These are phyloP conservation scores for Podospora pseudopauciseta DNA, from an alignment of 495 filamentous ascomycete species.

Conservation along the genomic window DNA sequence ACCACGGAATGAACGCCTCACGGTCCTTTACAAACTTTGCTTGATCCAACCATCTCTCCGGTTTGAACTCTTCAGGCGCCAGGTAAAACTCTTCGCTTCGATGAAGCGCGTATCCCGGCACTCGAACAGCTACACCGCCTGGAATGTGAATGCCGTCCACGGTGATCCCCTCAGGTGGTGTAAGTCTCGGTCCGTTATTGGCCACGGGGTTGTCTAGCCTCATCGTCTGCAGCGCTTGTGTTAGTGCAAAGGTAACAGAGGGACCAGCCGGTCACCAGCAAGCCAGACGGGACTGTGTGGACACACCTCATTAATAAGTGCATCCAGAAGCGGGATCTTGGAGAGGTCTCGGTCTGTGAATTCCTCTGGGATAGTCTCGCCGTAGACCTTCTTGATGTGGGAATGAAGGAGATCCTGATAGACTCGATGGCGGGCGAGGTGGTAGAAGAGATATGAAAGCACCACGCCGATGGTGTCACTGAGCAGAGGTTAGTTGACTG, in stretches of 20 bases:
- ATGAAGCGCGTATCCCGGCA: conserved; percentile 44
- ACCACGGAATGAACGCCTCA: conserved; percentile 52
- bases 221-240: conserved; percentile 31
- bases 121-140: conserved; percentile 37
- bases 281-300: too few relatives aligned
- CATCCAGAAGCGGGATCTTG: conserved; percentile 37
- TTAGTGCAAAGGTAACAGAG: too few relatives aligned
- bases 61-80: conserved; percentile 28
- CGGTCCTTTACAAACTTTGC: conserved; percentile 44
- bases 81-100: background rate
- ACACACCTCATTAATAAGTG: conserved; percentile 47
- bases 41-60: conserved; percentile 50
- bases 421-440: conserved; percentile 12
- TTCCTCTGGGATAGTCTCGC: conserved; percentile 14
- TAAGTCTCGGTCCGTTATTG: conserved; percentile 41
- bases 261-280: too few relatives aligned
- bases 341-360: conserved; percentile 18
- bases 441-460: conserved; percentile 19
- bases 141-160: conserved; percentile 47
- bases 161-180: conserved; percentile 45
- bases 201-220: conserved; percentile 52
- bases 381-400: conserved; percentile 13
- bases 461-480: conserved; percentile 24
- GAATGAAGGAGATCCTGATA: conserved; percentile 10
- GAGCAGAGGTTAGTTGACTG: background rate